Base-by-base conservation (phyloP, 2,329 filamentous ascomycete species). In the Ceratocystis diversiconidia region DNA sequence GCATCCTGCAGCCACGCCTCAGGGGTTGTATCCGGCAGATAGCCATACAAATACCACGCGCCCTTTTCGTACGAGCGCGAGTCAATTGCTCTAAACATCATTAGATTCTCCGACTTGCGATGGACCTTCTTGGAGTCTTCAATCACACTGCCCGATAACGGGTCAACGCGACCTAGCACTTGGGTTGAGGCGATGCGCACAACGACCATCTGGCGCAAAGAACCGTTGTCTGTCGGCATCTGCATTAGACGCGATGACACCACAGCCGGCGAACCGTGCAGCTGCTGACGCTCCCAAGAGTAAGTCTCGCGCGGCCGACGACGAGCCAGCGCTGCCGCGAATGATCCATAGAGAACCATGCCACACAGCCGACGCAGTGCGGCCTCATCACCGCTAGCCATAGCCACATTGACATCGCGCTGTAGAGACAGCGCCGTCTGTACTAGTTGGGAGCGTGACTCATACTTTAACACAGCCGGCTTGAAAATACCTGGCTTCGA, bases 1-100 rank as follows among this genome's bases (percentile, higher is more conserved):
- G 55, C 62, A 61, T 65, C 57, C 2, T 8, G 22, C 30, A 70
- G 44, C 68, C 75, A 78, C 4, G 66, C 69, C 68, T 82, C 75
- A 1, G 80, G 71, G 0, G 79, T 80, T 12, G 80, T 83, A 70
- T 82, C 79, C 52, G 79, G 73, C 36, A 82, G 75, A 22, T 83
- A 86, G 15, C 87, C 86, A 81, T 85, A 87, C 62, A 89, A 73
- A 72, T 77, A 79, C 87, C 87, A 90, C 1, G 79, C 76, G 32
- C 73, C 75, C 65, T 78, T 73, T 71, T 76, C 72, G 69, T 76
- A 81, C 22, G 80, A 82, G 64, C 71, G 73, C 60, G 74, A 75
- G 71, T 79, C 75, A 55, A 81, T 68, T 36, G 73, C 66, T 32
- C 78, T 71, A 71, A 84, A 82, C 59, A 90, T 69, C 48, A 88